Evolutionary conservation across 2,329 filamentous ascomycete species (phyloP).

Genomic region (Gaeumannomyces sp.): DNA sequence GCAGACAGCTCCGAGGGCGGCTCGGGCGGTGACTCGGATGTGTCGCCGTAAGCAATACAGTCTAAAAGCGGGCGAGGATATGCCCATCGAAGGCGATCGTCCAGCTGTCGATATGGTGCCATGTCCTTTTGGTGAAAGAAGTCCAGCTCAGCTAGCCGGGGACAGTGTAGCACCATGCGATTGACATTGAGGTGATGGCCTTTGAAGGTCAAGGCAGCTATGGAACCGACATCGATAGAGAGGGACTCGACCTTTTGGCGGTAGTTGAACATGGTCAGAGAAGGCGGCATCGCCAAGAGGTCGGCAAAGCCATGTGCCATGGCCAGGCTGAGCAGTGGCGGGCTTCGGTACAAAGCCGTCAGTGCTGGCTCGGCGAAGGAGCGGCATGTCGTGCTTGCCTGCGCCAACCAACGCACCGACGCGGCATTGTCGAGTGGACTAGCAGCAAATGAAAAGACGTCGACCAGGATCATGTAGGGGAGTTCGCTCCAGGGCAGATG

Average conservation of each 20-base stretch:
- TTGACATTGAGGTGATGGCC: slow-evolving; percentile 38
- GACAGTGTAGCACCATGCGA: slow-evolving; percentile 55
- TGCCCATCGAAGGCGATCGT: slow-evolving; percentile 57
- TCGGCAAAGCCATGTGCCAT: slow-evolving; percentile 40
- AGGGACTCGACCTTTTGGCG: slow-evolving; percentile 64
- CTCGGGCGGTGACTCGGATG: not conserved
- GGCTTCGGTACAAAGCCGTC: slow-evolving; percentile 63
- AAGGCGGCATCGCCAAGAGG: slow-evolving; percentile 48
- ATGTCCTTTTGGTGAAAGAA: slow-evolving; percentile 65
- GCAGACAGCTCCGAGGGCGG: not conserved
- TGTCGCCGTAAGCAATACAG: slow-evolving; percentile 42
- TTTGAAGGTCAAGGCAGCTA: slow-evolving; percentile 46
- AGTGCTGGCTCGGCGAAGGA: slow-evolving; percentile 67
- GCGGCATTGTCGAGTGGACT: slow-evolving; percentile 43
- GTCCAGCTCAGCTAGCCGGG: slow-evolving; percentile 62
- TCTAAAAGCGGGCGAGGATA: slow-evolving; percentile 63
- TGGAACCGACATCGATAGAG: slow-evolving; percentile 59
- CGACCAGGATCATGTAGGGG: slow-evolving; percentile 55
- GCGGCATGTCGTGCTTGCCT: slow-evolving; percentile 55
- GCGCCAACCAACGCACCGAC: slow-evolving; percentile 55
- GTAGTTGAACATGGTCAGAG: slow-evolving; percentile 54
- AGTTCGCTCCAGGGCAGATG: slow-evolving; percentile 21
- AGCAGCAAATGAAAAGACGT: slow-evolving; percentile 65
- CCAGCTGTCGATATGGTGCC: slow-evolving; percentile 56
- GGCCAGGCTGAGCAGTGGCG: slow-evolving; percentile 48